Base-by-base conservation (phyloP, 441 rosid genomes). In the Jatropha multifida region DNA sequence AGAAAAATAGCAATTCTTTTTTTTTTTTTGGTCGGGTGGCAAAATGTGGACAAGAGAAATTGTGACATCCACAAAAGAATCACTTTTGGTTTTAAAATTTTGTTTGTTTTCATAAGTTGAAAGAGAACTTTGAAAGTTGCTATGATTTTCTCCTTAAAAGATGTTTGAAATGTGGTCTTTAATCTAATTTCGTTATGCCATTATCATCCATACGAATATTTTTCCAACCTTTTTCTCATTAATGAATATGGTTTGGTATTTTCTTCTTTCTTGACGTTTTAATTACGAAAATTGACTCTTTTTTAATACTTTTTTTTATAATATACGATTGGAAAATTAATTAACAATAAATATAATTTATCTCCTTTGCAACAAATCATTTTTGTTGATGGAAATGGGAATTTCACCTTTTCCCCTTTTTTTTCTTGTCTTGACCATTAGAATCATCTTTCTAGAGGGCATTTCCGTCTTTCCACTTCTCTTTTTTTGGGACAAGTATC, bases 181-280 rank as follows among this genome's bases (percentile, higher is more conserved):
- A 63, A 54, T 73, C 77, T 14, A 59, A 54, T 38, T 67, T 27
- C 17, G 46, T 65, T 54, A 54, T 66, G 63, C 38, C 27, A 8
- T 65, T 79, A 20, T 41, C 41, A 7, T 20, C 49, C 49, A 23
- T n/a, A 0, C 0, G 12, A 54, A 51, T 17, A 14, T 58, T 67
- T 48, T 51, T 51, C 15, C 27, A 26, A 56, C 4, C 61, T n/a
- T 67, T 60, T 37, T 72, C 55, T 7, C 17, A 52, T 65, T 14
- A 7, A 55, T 15, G 4, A 1, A 8, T 58, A 23, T 20, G 0
- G 8, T 26, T 26, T 3, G 4, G 23, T 59, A 10, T 46, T 60
- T 62, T 7, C 8, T 59, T 42, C 40, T 1, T 41, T 60, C 15
- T 37, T 56, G 7, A 46, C 58, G 32, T 32, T 32, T 32, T 32